phyloP scores from a whole-genome alignment of 495 filamentous ascomycete genomes.

The Patellaria atrata region DNA sequence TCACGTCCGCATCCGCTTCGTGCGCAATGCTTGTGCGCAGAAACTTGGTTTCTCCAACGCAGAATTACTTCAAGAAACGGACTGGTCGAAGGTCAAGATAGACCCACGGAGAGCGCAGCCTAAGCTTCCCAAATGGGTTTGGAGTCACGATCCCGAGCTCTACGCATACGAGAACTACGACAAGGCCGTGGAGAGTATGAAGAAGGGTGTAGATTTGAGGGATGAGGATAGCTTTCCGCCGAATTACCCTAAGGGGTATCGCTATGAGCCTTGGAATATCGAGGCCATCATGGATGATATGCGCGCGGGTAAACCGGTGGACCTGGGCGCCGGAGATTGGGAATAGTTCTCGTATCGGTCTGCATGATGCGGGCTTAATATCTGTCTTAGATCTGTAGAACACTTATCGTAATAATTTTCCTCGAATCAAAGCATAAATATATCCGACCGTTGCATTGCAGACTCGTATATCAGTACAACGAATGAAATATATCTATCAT shows the following conservation, averaged over 20 bases:
- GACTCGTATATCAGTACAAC: too few species aligned
- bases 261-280: slow-evolving; percentile 15
- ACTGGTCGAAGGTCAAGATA: slow-evolving; percentile 42
- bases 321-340: too few species aligned
- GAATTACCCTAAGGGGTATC: slow-evolving; percentile 17
- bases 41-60: slow-evolving; percentile 38
- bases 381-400: too few species aligned
- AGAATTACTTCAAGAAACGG: slow-evolving; percentile 40
- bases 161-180: slow-evolving; percentile 42
- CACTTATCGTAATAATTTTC: too few species aligned
- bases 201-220: slow-evolving; percentile 11
- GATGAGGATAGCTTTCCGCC: slow-evolving; percentile 10
- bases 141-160: slow-evolving; percentile 46
- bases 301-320: slow-evolving; percentile 4
- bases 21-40: slow-evolving; percentile 41
- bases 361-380: too few species aligned
- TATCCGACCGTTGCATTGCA: too few species aligned
- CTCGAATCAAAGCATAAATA: too few species aligned
- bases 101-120: slow-evolving; percentile 44
- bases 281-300: slow-evolving; percentile 16
- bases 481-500: too few species aligned
- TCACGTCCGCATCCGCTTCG: slow-evolving; percentile 31
- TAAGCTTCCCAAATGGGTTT: slow-evolving; percentile 43
- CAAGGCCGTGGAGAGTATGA: slow-evolving; percentile 22
- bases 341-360: too few species aligned